Percentiles rank a stretch among this genome's conserved stretches.
Conservation (phyloP, 2,329 filamentous ascomycete species). For the Aspergillus udagawae region DNA sequence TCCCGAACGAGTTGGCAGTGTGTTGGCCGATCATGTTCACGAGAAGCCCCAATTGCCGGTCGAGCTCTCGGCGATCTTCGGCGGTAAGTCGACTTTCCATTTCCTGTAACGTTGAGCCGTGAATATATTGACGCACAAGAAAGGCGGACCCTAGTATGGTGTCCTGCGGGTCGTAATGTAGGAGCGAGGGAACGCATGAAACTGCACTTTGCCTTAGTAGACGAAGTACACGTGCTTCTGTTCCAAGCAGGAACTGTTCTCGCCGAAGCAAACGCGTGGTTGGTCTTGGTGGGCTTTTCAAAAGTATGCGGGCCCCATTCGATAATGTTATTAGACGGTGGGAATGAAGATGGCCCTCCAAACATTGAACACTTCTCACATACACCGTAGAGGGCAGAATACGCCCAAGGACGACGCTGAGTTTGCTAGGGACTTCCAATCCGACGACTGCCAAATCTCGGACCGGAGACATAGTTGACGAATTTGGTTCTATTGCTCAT, state of each 20-base stretch:
- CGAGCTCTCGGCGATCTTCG: conserved; percentile 29
- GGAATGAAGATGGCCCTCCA: conserved; percentile 33
- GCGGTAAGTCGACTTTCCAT: conserved; percentile 26
- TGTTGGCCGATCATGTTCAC: conserved; percentile 44
- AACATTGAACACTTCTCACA: conserved; percentile 21
- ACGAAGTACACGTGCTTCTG: conserved; percentile 37
- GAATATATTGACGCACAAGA: conserved; percentile 35
- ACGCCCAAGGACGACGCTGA: conserved; percentile 27
- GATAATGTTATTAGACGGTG: conserved; percentile 35
- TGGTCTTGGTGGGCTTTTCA: conserved; percentile 35
- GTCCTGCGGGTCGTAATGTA: conserved; percentile 33
- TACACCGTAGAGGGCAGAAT: conserved; percentile 30
- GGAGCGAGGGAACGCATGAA: conserved; percentile 35
- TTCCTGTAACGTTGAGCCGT: conserved; percentile 31
- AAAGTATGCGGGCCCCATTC: conserved; percentile 33
- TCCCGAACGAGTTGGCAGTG: conserved; percentile 48
- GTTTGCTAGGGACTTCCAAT: conserved; percentile 17
- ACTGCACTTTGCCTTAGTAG: conserved; percentile 31
- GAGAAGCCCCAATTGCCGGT: conserved; percentile 33
- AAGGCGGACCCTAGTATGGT: conserved; percentile 28
- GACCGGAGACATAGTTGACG: conserved; percentile 12
- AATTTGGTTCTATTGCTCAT: background rate
- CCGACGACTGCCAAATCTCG: conserved; percentile 4
- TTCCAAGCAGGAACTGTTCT: conserved; percentile 37
- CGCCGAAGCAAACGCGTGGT: conserved; percentile 37